Base-by-base conservation (phyloP, 768 basidiomycete species). In the Cyclocybe aegerita region DNA sequence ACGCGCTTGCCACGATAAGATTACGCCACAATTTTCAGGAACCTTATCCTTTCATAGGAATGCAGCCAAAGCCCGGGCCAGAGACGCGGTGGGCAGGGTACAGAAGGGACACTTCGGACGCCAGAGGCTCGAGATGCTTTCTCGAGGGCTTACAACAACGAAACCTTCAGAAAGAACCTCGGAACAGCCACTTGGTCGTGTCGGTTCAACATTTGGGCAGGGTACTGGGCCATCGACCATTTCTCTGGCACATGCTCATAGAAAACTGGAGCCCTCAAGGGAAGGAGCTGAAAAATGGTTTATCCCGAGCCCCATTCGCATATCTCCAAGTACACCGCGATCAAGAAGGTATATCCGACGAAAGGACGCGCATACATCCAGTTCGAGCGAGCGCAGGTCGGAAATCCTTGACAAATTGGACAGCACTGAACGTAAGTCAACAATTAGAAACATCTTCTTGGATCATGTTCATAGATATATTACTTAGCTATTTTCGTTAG, bases 101-200 rank as follows among this genome's bases (percentile, higher is more conserved):
- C 82, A 88, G 53, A 85, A 78, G 52, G 71, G 69, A 12, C 80
- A 81, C 53, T 89, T 89, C 56, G 77, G 82, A 32, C 77, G 75
- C 48, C 80, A 82, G 55, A 76, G 80, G 23, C 72, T 88, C 32
- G 69, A 82, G 53, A 66, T 85, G 50, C 60, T 81, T 9, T 70
- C 77, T 2, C 71, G 73, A 51, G 72, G 75, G 3, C 61, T 78
- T 7, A 52, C 60, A 12, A 43, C 56, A 10, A 58, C 55, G 14
- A 51, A 37, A 34, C 17, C 49, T 17, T 36, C 52, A 3, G 51
- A 53, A 36, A 53, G 31, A 12, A 36, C 40, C 23, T 23, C 23
- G 23, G 9, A 29, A 42, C 5, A 14, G 36, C 15, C 40, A 29
- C 14, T 12, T 39, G 12, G 34, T 4, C 11, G 46, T 40, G 16